These are phyloP conservation scores for Amylostereum areolatum DNA, from an alignment of 1,284 basidiomycete species.

Conservation along the genomic window DNA sequence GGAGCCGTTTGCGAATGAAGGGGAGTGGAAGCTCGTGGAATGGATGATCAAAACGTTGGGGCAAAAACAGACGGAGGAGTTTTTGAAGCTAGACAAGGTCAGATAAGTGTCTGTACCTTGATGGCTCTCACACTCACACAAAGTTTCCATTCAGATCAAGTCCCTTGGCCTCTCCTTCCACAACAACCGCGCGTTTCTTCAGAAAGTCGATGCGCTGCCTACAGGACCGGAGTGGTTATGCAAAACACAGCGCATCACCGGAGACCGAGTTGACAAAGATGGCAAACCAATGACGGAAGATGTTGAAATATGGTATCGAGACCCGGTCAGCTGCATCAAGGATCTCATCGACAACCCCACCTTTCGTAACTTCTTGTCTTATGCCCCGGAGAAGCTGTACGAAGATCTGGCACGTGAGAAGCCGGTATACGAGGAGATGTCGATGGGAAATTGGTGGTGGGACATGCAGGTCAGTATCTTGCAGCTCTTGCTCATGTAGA, in stretches of 20 bases:
- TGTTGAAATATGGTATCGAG: slow-evolving; percentile 23
- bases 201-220: slow-evolving; percentile 17
- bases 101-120: too few species aligned
- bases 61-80: slow-evolving; percentile 16
- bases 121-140: too few species aligned
- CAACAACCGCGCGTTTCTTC: slow-evolving; percentile 12
- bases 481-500: neutral
- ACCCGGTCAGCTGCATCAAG: slow-evolving; percentile 24
- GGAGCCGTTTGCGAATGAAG: slow-evolving; percentile 9
- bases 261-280: slow-evolving; percentile 9
- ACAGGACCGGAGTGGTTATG: slow-evolving; percentile 12
- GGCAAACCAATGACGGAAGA: slow-evolving; percentile 10
- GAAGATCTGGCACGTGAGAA: slow-evolving; percentile 6
- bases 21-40: slow-evolving; percentile 18
- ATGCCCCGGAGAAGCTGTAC: slow-evolving; percentile 18
- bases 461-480: slow-evolving; percentile 16
- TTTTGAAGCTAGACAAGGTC: slow-evolving; percentile 16
- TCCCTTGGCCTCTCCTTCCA: slow-evolving; percentile 11
- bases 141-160: too few species aligned
- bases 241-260: slow-evolving; percentile 12
- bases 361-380: slow-evolving; percentile 18
- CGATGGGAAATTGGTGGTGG: slow-evolving; percentile 23
- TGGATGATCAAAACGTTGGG: slow-evolving; percentile 15
- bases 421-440: slow-evolving; percentile 16
- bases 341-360: slow-evolving; percentile 27